Percentiles rank a stretch among this genome's conserved stretches.
Evolutionary conservation across 2,329 filamentous ascomycete species (phyloP).

Genomic region (Cladophialophora chaetospira): DNA sequence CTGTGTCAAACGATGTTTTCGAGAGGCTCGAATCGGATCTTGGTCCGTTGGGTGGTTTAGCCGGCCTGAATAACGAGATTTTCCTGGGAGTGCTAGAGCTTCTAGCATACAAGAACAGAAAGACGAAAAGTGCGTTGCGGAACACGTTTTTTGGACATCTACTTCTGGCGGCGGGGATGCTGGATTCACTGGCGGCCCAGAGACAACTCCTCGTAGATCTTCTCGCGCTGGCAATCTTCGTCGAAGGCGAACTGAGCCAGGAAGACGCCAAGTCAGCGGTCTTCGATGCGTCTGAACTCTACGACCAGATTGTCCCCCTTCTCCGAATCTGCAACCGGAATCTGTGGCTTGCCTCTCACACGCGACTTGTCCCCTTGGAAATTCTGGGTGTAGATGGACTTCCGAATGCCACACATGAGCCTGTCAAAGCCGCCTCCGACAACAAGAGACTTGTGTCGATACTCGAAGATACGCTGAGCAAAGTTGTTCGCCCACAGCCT

Average conservation of each 20-base stretch:
- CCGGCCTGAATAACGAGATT: constrained; percentile 50
- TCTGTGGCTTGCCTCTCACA: constrained; percentile 61
- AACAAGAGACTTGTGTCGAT: constrained; percentile 40
- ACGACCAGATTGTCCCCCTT: constrained; percentile 68
- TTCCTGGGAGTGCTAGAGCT: constrained; percentile 56
- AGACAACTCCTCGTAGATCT: constrained; percentile 78
- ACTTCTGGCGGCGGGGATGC: constrained; percentile 70
- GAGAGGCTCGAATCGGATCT: constrained; percentile 68
- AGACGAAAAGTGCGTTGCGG: constrained; percentile 35
- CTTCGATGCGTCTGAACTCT: constrained; percentile 60
- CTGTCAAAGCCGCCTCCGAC: constrained; percentile 31
- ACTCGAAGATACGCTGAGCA: constrained; percentile 48
- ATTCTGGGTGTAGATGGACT: constrained; percentile 24
- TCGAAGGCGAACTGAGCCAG: constrained; percentile 78
- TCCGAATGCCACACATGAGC: constrained; percentile 36
- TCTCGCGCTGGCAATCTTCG: constrained; percentile 78
- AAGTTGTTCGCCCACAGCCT: constrained; percentile 47
- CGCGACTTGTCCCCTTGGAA: constrained; percentile 39
- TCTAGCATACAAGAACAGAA: constrained; percentile 39
- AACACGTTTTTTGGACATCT: constrained; percentile 26
- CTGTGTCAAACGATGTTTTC: constrained; percentile 80
- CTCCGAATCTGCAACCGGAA: constrained; percentile 72
- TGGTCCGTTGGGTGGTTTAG: constrained; percentile 62
- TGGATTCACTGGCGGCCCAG: constrained; percentile 74
- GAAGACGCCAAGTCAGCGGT: constrained; percentile 65